Base-by-base conservation (phyloP, 257 asterid genomes). In the Solanum phureja region DNA sequence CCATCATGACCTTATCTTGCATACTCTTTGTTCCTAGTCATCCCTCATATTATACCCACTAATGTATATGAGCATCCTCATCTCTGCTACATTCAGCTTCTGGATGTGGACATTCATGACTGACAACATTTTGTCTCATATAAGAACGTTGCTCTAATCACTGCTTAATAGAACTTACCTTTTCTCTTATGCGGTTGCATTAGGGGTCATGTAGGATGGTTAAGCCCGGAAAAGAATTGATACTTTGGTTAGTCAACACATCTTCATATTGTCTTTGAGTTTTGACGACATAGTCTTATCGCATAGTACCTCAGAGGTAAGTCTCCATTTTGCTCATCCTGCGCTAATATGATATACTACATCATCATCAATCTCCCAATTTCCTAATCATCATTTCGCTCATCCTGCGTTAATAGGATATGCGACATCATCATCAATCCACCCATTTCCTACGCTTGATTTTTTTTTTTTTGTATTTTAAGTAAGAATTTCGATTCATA, bases 51-150 rank as follows among this genome's bases (percentile, higher is more conserved):
- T 62, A 62, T n/a, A 18, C 31, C 16, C 16, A 23, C 7, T 9
- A 10, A n/a, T 62, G 7, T 2, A 10, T 62, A 19, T n/a, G 71
- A 62, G 16, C 31, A 62, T 62, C 31, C 10, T 4, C 14, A 4
- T 62, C 13, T 8, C 7, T 1, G 0, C 3, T 62, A n/a, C 1
- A 62, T 62, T n/a, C 13, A 62, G 0, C 31, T 62, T n/a, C 1
- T 4, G 7, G 0, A n/a, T 0, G 0, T 4, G 7, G 3, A 10
- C 1, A 10, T n/a, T n/a, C 16, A 23, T 10, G 31, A 62, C 2
- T 62, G 3, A 4, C 31, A 9, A 62, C 1, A 62, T 62, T 62
- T 10, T 62, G 1, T 1, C 31, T 9, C 7, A 9, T 23, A n/a
- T 10, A 62, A n/a, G 31, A n/a, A 62, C 6, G 7, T 62, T 62